These are phyloP conservation scores for Hanseniaspora pseudoguilliermondii DNA, from an alignment of 805 yeast species.

Conservation along the genomic window DNA sequence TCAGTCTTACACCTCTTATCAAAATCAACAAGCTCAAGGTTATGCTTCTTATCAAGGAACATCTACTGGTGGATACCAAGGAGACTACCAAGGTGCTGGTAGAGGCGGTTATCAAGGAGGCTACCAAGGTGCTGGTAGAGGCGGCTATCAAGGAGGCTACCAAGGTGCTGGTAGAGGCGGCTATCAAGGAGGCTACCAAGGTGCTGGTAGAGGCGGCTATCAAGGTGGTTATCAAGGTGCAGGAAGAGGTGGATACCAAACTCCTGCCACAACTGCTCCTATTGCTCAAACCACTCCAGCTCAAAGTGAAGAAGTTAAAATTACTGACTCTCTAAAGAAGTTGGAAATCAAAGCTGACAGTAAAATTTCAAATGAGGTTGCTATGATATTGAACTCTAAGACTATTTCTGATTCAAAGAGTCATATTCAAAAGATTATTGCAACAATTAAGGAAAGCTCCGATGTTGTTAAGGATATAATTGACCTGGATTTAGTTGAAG, in stretches of 20 bases:
- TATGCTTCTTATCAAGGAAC: neutral
- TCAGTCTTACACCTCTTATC: slow-evolving; percentile 6
- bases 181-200: neutral
- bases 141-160: neutral
- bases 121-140: neutral
- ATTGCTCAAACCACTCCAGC: neutral
- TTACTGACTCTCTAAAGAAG: neutral
- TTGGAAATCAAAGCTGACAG: neutral
- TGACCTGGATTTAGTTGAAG: slow-evolving; percentile 55
- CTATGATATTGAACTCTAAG: slow-evolving; percentile 5
- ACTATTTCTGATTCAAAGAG: slow-evolving; percentile 24
- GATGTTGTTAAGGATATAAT: slow-evolving; percentile 28
- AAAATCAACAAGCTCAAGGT: slow-evolving; percentile 2
- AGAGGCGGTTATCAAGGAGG: slow-evolving; percentile 3
- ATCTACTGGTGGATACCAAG: slow-evolving; percentile 2
- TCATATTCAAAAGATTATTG: slow-evolving; percentile 3
- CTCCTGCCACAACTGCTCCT: slow-evolving; percentile 22
- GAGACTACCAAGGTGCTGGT: neutral
- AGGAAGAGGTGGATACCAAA: neutral
- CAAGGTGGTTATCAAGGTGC: slow-evolving; percentile 7
- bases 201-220: neutral
- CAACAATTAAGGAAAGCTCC: slow-evolving; percentile 16
- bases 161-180: neutral
- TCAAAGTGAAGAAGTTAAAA: neutral
- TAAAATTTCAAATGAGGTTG: slow-evolving; percentile 1